These are phyloP conservation scores for Aschersonia sp. DNA, from an alignment of 2,329 filamentous ascomycete genomes.

Conservation along the genomic window DNA sequence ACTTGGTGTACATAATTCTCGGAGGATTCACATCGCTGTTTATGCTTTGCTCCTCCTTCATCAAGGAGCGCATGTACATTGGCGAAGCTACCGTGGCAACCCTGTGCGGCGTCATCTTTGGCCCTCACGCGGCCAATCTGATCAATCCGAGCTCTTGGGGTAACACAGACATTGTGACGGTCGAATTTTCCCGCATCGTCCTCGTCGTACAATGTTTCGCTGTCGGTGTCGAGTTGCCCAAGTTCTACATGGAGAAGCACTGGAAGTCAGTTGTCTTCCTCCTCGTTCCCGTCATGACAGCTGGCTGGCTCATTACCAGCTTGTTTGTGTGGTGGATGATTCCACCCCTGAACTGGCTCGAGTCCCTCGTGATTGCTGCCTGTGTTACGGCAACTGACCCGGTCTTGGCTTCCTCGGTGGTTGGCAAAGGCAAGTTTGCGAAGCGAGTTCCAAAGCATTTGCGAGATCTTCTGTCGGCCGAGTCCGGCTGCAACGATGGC, in stretches of 20 bases:
- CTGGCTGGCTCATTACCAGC: constrained; percentile 85
- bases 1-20: constrained; percentile 96
- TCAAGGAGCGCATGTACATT: constrained; percentile 98
- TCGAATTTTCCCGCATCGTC: constrained; percentile 81
- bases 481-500: constrained; percentile 97
- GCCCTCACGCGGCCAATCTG: constrained; percentile 67
- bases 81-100: constrained; percentile 94
- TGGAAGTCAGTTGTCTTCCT: constrained; percentile 86
- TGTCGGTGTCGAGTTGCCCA: constrained; percentile 78
- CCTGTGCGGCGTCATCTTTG: constrained; percentile 76
- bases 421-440: constrained; percentile 97
- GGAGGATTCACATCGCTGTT: constrained; percentile 96
- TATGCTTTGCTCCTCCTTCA: constrained; percentile 95
- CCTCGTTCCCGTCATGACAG: constrained; percentile 92
- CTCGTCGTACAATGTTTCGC: constrained; percentile 88
- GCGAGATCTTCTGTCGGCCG: constrained; percentile 83
- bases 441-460: constrained; percentile 96
- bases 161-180: constrained; percentile 70
- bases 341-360: constrained; percentile 67
- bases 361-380: constrained; percentile 73
- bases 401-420: constrained; percentile 90
- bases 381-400: constrained; percentile 97
- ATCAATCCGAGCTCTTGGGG: constrained; percentile 69
- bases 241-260: constrained; percentile 94
- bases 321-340: constrained; percentile 91